Percentiles rank a stretch among this genome's conserved stretches.
Conservation (phyloP, 257 asterid genomes). For the Rehmannia glutinosa region DNA sequence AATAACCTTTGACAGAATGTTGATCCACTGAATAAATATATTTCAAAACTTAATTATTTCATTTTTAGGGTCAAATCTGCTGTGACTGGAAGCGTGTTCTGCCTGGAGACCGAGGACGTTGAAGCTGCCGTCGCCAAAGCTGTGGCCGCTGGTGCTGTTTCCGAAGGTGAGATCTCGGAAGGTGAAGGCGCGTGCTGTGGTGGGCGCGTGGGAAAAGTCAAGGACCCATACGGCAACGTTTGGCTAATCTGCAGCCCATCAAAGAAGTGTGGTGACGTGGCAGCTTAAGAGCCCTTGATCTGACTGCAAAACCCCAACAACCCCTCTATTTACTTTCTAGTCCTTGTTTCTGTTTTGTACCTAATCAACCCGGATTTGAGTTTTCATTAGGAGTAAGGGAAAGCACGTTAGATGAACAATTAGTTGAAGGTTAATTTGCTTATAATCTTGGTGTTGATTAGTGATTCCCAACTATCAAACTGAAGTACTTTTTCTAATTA, state of each 20-base stretch:
- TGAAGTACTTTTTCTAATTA: not conserved
- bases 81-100: conserved; percentile 32
- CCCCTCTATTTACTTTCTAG: not conserved
- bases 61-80: conserved; percentile 39
- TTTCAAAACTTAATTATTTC: not conserved
- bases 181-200: conserved; percentile 48
- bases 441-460: not conserved
- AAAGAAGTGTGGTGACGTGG: conserved; percentile 37
- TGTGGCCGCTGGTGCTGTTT: conserved; percentile 52
- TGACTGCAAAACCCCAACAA: not conserved
- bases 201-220: conserved; percentile 57
- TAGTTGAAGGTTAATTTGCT: not conserved
- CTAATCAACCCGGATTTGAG: not conserved
- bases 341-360: not conserved
- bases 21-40: not conserved
- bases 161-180: conserved; percentile 38
- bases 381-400: not conserved
- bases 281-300: conserved; percentile 30
- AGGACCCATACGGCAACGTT: conserved; percentile 70
- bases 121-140: conserved; percentile 60
- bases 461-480: not conserved
- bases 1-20: not conserved
- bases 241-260: conserved; percentile 59
- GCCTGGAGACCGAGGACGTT: conserved; percentile 57
- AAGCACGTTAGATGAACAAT: not conserved